These are phyloP conservation scores for Anisodus acutangulus DNA, from an alignment of 257 asterid genomes.

Conservation along the genomic window DNA sequence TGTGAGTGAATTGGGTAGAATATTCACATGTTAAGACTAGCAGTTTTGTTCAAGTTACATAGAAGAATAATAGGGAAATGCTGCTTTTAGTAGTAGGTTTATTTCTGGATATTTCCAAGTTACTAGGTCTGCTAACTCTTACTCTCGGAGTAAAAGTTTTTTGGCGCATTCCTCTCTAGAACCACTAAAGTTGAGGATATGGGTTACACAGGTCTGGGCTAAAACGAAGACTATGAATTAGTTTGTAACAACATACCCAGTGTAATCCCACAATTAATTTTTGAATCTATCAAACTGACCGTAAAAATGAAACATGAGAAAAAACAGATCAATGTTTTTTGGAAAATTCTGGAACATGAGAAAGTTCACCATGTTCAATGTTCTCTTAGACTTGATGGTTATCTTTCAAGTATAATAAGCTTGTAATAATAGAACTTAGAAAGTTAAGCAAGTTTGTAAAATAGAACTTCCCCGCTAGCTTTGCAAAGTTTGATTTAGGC, in stretches of 20 bases:
- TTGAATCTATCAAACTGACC: background rate
- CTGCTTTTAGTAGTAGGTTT: background rate
- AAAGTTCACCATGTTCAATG: background rate
- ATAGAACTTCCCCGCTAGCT: background rate
- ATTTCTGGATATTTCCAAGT: conserved; percentile 18
- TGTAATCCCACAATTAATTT: background rate
- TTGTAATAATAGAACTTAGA: conserved; percentile 18
- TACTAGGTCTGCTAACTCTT: conserved; percentile 1
- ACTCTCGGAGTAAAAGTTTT: background rate
- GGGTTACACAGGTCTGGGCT: conserved; percentile 8
- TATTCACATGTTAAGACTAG: background rate
- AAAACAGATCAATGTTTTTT: background rate
- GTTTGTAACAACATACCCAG: too few relatives aligned
- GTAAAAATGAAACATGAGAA: background rate
- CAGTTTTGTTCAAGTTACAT: background rate
- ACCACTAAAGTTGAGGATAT: background rate
- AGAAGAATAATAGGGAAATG: background rate
- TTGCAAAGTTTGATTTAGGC: background rate
- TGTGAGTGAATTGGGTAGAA: background rate
- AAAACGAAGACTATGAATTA: background rate
- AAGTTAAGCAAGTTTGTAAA: background rate
- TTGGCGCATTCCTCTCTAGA: background rate
- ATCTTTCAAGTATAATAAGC: background rate
- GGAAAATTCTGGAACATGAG: background rate
- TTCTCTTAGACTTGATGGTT: conserved; percentile 15